Base-by-base conservation (phyloP, 1,284 basidiomycete species). In the Papiliotrema terrestris region DNA sequence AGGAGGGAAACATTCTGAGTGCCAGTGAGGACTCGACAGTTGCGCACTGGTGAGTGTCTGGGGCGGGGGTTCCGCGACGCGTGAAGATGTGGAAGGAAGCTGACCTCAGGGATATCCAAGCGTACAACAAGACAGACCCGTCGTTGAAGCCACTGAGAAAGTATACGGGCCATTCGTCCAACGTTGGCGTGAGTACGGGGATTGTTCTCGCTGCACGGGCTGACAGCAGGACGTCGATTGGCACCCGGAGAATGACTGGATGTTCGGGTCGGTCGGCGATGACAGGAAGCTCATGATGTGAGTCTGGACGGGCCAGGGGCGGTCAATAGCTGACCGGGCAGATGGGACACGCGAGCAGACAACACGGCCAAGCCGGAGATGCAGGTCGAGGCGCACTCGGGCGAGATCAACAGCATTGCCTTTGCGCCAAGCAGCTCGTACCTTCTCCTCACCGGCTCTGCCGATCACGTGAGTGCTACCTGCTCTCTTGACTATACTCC, bases 241-340 rank as follows among this genome's bases (percentile, higher is more conserved):
- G 95, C 89, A 96, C 77, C 80, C 86, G 13, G 84, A 83, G 20
- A 82, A 89, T 71, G 91, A 93, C 55, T 85, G 87, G 63, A 79
- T 94, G 46, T 94, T 98, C 68, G 94, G 88, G 2, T 96, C 92
- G 61, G 95, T 97, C n/a, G 92, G 94, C 32, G 95, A 99, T 67
- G 95, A 99, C 75, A 89, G 88, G 69, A 85, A 89, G 81, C 82
- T 99, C 60, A 86, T 98, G 80, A 82, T 98, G 91, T 96, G 69
- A 63, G 84, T 68, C 69, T 63, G 17, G 9, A n/a, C 14, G 3
- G 3, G n/a, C 36, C 15, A 9, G 5, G 29, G 5, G 5, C 29
- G 5, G 29, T 6, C 11, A 6, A 22, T 32, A 14, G 11, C 6
- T 22, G 13, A 41, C 20, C 8, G 46, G n/a, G 1, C 61, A 97